Conservation (phyloP, 2,329 filamentous ascomycete species). For the Colletotrichum caudatum region DNA sequence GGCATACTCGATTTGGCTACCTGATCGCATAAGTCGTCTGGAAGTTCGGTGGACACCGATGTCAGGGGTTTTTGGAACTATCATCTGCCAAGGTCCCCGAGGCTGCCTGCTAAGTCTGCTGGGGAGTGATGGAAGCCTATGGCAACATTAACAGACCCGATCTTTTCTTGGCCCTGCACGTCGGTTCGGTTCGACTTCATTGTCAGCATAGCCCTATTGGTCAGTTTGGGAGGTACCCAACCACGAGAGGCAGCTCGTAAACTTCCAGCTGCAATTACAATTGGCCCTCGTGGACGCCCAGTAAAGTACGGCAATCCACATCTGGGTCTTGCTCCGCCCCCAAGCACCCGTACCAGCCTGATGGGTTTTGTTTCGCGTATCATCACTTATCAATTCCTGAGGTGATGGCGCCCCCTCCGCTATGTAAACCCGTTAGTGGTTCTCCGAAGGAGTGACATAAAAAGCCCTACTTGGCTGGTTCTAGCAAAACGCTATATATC, state of each 20-base stretch:
- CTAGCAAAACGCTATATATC: not conserved
- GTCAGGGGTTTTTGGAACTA: not conserved
- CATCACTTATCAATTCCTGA: not conserved
- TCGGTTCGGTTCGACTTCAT: not conserved
- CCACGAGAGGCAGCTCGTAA: constrained; percentile 5
- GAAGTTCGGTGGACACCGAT: too few relatives aligned
- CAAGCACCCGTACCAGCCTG: not conserved
- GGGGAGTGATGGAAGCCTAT: not conserved
- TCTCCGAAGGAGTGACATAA: not conserved
- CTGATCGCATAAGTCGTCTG: not conserved
- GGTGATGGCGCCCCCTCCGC: too few relatives aligned
- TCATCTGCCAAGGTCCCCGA: not conserved
- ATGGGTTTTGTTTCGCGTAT: not conserved
- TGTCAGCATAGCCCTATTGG: constrained; percentile 17
- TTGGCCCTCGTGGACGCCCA: constrained; percentile 2
- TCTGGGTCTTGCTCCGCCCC: not conserved
- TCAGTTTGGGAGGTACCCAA: not conserved
- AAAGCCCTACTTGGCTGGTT: not conserved
- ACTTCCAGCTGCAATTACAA: constrained; percentile 1
- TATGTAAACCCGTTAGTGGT: too few relatives aligned
- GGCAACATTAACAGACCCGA: not conserved
- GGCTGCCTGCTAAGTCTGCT: not conserved
- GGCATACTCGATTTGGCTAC: too few relatives aligned
- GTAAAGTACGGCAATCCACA: not conserved
- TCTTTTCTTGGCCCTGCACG: constrained; percentile 24